Conservation (phyloP, 1,139 yeast genomes). For the Yamadazyma dushanensis region DNA sequence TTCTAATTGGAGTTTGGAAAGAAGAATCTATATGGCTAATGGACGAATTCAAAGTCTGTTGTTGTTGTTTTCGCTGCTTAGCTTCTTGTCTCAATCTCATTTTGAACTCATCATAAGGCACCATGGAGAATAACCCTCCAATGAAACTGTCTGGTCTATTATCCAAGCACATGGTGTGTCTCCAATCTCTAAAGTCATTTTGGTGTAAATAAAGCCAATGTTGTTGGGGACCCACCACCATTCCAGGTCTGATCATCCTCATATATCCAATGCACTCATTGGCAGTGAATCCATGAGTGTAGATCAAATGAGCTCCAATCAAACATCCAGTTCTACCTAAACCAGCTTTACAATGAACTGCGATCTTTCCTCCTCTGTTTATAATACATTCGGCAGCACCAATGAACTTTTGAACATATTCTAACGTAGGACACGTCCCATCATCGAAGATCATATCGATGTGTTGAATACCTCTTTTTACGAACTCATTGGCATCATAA, state of each 20-base stretch:
- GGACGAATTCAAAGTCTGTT: conserved; percentile 31
- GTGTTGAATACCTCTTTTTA: conserved; percentile 80
- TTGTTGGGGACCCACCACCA: conserved; percentile 99
- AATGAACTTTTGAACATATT: conserved; percentile 84
- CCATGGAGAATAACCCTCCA: conserved; percentile 76
- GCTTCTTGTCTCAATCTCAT: conserved; percentile 48
- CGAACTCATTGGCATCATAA: conserved; percentile 82
- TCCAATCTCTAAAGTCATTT: conserved; percentile 94
- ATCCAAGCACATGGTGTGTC: conserved; percentile 85
- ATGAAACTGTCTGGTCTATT: conserved; percentile 67
- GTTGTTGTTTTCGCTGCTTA: conserved; percentile 42
- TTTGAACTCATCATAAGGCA: conserved; percentile 56
- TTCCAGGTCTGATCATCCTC: conserved; percentile 96
- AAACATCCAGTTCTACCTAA: conserved; percentile 96
- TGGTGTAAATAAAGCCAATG: conserved; percentile 97
- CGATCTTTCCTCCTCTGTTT: conserved; percentile 83
- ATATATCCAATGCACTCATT: conserved; percentile 94
- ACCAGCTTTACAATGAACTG: conserved; percentile 98
- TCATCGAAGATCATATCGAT: conserved; percentile 96
- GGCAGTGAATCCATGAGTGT: conserved; percentile 96
- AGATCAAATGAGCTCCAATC: conserved; percentile 94
- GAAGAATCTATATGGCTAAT: conserved; percentile 40
- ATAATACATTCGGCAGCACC: conserved; percentile 95
- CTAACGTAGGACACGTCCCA: conserved; percentile 96
- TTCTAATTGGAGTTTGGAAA: conserved; percentile 70